Conservation (phyloP, 495 filamentous ascomycete species). For the Paragyromitra xinjiangensis region DNA sequence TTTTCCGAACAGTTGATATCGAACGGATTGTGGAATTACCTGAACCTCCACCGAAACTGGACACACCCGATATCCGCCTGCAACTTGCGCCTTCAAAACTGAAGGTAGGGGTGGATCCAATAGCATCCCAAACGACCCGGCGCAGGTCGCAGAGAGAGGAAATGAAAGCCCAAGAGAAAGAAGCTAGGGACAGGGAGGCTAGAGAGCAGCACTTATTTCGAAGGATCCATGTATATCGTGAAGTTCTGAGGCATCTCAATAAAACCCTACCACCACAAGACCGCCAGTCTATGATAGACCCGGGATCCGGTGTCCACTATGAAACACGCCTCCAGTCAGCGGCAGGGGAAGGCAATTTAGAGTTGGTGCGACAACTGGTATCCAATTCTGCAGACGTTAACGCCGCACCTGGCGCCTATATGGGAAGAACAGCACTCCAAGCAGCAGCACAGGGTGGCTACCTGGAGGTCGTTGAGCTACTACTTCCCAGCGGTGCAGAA, state of each 20-base stretch:
- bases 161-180: neutral
- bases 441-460: neutral
- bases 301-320: too few species aligned
- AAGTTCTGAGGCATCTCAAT: neutral
- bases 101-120: neutral
- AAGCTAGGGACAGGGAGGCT: neutral
- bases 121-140: neutral
- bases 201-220: neutral
- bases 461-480: too few species aligned
- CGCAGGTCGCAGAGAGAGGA: neutral
- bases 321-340: neutral
- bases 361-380: neutral
- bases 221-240: neutral
- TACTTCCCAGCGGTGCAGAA: too few species aligned
- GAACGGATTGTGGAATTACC: conserved; percentile 1
- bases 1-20: neutral
- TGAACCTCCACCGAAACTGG: neutral
- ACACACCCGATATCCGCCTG: neutral
- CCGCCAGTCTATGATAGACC: too few species aligned
- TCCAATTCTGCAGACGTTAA: neutral
- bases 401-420: too few species aligned
- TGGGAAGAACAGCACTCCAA: neutral
- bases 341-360: neutral
- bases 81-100: neutral
- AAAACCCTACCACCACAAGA: neutral